Evolutionary conservation across 2,329 filamentous ascomycete genomes (phyloP).

Genomic region (Colletotrichum sp.): DNA sequence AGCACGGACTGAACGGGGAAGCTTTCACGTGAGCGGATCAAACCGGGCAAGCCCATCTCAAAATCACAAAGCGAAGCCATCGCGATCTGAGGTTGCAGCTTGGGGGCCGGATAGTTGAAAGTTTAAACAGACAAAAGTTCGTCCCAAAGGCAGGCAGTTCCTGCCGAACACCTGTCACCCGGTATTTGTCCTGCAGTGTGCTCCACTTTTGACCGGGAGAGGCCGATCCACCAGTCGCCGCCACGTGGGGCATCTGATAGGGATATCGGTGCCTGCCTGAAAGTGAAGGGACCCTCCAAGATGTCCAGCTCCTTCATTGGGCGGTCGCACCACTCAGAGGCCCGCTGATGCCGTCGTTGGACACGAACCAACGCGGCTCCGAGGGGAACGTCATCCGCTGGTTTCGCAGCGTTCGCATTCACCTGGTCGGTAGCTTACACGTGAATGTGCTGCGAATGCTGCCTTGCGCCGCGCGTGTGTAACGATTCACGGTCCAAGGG

Average conservation of each 20-base stretch:
- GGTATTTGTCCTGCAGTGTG: not conserved
- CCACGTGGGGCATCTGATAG: slow-evolving; percentile 6
- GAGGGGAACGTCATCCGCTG: not conserved
- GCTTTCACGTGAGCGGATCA: not conserved
- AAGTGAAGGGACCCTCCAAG: not conserved
- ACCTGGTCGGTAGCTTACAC: not conserved
- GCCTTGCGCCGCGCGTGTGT: not conserved
- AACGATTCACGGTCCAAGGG: not conserved
- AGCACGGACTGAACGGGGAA: not conserved
- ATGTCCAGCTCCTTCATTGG: not conserved
- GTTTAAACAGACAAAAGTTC: not conserved
- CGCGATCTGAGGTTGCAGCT: not conserved
- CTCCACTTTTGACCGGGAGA: slow-evolving; percentile 7
- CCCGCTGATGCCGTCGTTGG: not conserved
- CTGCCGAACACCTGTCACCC: slow-evolving; percentile 1
- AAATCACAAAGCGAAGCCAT: not conserved
- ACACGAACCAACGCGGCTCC: not conserved
- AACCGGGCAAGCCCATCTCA: not conserved
- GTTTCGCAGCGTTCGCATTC: not conserved
- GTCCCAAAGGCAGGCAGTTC: not conserved
- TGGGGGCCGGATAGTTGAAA: not conserved
- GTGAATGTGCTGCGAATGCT: not conserved
- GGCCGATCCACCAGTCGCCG: not conserved
- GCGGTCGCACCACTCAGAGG: not conserved
- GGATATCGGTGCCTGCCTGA: not conserved